Percentiles rank a stretch among this genome's conserved stretches.
These are phyloP conservation scores for Candolleomyces efflorescens DNA, from an alignment of 768 basidiomycete genomes.

Conservation along the genomic window DNA sequence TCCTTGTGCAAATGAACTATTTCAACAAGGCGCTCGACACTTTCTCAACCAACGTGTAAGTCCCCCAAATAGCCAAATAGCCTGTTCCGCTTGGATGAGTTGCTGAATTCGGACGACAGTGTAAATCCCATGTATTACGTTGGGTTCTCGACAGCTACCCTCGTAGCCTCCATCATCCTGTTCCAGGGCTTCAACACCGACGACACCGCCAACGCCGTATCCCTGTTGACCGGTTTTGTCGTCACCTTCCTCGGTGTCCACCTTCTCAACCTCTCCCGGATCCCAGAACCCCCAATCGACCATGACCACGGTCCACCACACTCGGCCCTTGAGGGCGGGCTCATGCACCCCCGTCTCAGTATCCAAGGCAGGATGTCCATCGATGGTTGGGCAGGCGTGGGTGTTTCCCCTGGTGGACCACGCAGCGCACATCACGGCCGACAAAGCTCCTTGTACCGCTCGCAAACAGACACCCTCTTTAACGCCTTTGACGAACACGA, in stretches of 20 bases:
- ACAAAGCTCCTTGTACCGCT: slow-evolving; percentile 59
- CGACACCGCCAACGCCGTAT: slow-evolving; percentile 74
- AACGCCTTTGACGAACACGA: slow-evolving; percentile 67
- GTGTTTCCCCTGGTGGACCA: slow-evolving; percentile 21
- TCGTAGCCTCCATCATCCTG: slow-evolving; percentile 91
- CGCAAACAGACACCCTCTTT: slow-evolving; percentile 66
- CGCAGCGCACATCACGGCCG: slow-evolving; percentile 51
- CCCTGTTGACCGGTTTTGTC: slow-evolving; percentile 84
- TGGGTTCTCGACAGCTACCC: slow-evolving; percentile 90
- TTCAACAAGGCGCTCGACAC: slow-evolving; percentile 98
- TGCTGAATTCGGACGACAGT: slow-evolving; percentile 31
- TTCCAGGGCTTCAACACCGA: slow-evolving; percentile 97
- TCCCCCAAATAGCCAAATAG: slow-evolving; percentile 14
- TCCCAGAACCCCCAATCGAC: slow-evolving; percentile 40
- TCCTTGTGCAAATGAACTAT: slow-evolving; percentile 92
- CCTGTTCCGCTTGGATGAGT: neutral
- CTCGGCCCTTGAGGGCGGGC: slow-evolving; percentile 56
- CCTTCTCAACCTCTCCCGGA: slow-evolving; percentile 78
- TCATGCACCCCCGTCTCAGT: slow-evolving; percentile 77
- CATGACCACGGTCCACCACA: slow-evolving; percentile 32
- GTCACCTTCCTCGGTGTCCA: slow-evolving; percentile 98
- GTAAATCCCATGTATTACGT: slow-evolving; percentile 99
- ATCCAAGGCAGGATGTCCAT: slow-evolving; percentile 77
- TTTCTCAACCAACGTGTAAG: slow-evolving; percentile 97
- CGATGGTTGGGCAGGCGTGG: slow-evolving; percentile 65